These are phyloP conservation scores for Trichoderma aggressivum DNA, from an alignment of 2,329 filamentous ascomycete genomes.

Conservation along the genomic window DNA sequence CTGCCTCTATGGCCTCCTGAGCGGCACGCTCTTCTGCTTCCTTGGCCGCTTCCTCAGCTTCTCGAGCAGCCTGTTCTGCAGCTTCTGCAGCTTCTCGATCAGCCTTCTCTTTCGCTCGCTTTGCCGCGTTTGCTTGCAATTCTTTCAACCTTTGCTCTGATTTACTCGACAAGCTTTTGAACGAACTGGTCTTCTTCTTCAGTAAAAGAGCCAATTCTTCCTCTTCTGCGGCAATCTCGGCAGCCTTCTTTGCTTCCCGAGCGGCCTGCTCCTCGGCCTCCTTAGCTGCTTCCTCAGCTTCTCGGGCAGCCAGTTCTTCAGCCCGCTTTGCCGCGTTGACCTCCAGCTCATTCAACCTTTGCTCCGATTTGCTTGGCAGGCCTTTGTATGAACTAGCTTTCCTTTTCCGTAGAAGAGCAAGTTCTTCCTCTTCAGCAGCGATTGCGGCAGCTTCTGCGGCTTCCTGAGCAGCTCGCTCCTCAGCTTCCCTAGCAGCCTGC, in stretches of 20 bases:
- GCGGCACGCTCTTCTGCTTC: constrained; percentile 18
- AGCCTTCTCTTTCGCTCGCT: not conserved
- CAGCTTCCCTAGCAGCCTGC: constrained; percentile 16
- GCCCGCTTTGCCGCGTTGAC: constrained; percentile 35
- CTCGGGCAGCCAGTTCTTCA: constrained; percentile 33
- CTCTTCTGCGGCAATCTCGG: constrained; percentile 30
- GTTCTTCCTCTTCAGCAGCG: constrained; percentile 36
- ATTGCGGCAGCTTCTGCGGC: constrained; percentile 19
- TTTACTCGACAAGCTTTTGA: constrained; percentile 20
- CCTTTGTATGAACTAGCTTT: constrained; percentile 45
- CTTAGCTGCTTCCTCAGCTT: constrained; percentile 26
- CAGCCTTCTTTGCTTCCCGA: constrained; percentile 20
- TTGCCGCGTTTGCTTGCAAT: not conserved
- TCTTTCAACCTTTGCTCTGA: not conserved
- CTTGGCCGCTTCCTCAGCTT: constrained; percentile 25
- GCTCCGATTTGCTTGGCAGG: constrained; percentile 43
- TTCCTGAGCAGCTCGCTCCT: not conserved
- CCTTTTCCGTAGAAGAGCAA: constrained; percentile 43
- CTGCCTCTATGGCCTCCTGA: constrained; percentile 20
- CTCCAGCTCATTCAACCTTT: constrained; percentile 40
- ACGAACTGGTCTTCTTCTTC: constrained; percentile 45
- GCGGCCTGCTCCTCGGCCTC: constrained; percentile 24
- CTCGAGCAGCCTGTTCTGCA: constrained; percentile 23
- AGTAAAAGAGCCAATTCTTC: constrained; percentile 40
- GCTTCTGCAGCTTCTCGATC: constrained; percentile 21